These are phyloP conservation scores for Intubia oerlemansii DNA, from an alignment of 2,329 filamentous ascomycete species.

Conservation along the genomic window DNA sequence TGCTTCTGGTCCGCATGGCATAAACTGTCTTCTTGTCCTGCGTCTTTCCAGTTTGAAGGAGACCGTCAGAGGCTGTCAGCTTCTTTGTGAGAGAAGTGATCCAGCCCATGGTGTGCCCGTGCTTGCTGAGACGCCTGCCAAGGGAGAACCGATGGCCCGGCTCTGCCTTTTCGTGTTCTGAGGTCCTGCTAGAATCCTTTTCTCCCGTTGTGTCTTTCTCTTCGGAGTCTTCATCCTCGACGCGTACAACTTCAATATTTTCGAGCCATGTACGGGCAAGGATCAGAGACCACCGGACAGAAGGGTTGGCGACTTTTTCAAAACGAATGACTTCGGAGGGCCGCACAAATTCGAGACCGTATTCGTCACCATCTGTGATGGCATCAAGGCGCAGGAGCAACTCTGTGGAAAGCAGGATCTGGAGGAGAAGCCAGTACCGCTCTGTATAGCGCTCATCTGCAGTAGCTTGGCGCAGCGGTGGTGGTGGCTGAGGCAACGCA, in stretches of 20 bases:
- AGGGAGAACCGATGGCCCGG: no score
- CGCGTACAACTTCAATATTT: constrained; percentile 31
- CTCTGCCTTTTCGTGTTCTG: constrained; percentile 4
- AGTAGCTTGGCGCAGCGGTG: constrained; percentile 27
- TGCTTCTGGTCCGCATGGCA: constrained; percentile 31
- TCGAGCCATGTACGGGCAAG: constrained; percentile 46
- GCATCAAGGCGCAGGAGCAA: constrained; percentile 42
- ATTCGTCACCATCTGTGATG: constrained; percentile 37
- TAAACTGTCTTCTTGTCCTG: constrained; percentile 17
- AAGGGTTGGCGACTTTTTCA: constrained; percentile 35
- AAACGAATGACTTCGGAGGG: constrained; percentile 38
- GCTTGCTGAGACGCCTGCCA: no score
- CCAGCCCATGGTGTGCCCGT: constrained; percentile 23
- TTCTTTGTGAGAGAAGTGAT: constrained; percentile 34
- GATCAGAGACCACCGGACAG: constrained; percentile 46
- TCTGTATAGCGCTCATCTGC: constrained; percentile 34
- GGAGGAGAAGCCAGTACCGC: constrained; percentile 44
- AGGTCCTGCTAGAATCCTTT: no score
- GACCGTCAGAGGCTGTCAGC: constrained; percentile 19
- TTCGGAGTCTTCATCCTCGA: constrained; percentile 2
- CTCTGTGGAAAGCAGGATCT: constrained; percentile 43
- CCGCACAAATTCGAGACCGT: constrained; percentile 26
- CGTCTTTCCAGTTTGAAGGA: constrained; percentile 9
- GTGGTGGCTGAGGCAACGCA: no score
- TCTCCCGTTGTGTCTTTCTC: constrained; percentile 10